Conservation (phyloP, 192 early-diverging fungal species). For the Lunasporangiospora selenospora region DNA sequence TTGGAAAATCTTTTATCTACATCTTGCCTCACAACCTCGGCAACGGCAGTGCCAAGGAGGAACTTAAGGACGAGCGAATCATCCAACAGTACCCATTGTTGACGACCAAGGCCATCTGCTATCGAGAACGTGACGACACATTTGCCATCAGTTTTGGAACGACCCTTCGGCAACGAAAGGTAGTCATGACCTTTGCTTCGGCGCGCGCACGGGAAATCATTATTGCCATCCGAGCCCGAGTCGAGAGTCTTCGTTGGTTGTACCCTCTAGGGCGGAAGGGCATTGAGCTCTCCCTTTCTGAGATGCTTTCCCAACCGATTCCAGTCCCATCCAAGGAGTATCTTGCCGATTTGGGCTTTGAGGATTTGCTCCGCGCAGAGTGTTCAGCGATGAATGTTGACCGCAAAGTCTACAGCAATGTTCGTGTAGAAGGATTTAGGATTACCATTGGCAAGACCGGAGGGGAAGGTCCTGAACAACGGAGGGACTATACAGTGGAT, state of each 20-base stretch:
- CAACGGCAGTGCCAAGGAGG: conserved; percentile 37
- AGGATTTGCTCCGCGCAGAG: conserved; percentile 31
- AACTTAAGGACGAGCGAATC: conserved; percentile 42
- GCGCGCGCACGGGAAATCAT: conserved; percentile 39
- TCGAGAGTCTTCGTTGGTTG: conserved; percentile 40
- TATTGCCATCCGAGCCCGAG: conserved; percentile 36
- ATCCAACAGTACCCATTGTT: conserved; percentile 37
- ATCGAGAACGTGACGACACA: conserved; percentile 32
- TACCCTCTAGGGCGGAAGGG: conserved; percentile 39
- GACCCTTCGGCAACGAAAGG: conserved; percentile 35
- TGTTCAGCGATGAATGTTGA: conserved; percentile 29
- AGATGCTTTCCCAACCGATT: conserved; percentile 18
- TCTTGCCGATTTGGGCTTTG: conserved; percentile 34
- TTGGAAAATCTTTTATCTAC: conserved; percentile 18
- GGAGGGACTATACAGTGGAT: conserved; percentile 28
- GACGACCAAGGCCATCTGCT: conserved; percentile 29
- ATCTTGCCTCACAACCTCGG: conserved; percentile 44
- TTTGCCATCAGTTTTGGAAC: conserved; percentile 39
- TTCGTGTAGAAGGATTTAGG: conserved; percentile 15
- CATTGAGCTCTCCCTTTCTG: conserved; percentile 27
- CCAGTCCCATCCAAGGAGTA: conserved; percentile 38
- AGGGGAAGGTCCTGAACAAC: conserved; percentile 11
- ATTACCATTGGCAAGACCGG: conserved; percentile 10
- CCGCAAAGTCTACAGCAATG: conserved; percentile 21
- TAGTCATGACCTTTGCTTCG: conserved; percentile 34